Percentiles rank a stretch among this genome's conserved stretches.
Evolutionary conservation across 116 monocot species (phyloP).

Genomic region (Trichopus zeylanicus): DNA sequence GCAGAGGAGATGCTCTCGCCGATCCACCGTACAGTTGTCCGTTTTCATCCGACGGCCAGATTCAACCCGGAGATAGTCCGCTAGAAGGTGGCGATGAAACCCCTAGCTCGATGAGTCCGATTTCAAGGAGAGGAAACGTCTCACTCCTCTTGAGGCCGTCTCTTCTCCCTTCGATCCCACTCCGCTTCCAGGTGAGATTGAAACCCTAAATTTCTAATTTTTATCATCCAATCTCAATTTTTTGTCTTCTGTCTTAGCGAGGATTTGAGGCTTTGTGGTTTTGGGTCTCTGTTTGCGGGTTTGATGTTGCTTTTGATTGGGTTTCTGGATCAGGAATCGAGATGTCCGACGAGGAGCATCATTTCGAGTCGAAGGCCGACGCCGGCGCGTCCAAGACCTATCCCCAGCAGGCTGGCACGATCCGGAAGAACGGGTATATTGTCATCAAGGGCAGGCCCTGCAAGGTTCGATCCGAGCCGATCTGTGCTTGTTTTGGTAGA

Average conservation of each 20-base stretch:
- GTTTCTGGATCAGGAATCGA: not conserved
- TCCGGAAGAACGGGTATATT: slow-evolving; percentile 67
- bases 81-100: not conserved
- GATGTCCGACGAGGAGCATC: slow-evolving; percentile 85
- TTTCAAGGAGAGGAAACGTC: too few species aligned
- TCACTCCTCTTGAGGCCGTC: too few species aligned
- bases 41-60: not conserved
- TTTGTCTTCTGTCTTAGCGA: not conserved
- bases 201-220: not conserved
- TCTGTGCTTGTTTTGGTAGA: not conserved
- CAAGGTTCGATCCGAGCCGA: slow-evolving; percentile 35
- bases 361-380: slow-evolving; percentile 74
- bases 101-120: not conserved
- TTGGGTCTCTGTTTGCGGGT: not conserved
- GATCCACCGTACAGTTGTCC: slow-evolving; percentile 1
- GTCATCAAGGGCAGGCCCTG: slow-evolving; percentile 72
- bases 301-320: not conserved
- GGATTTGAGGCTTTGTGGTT: not conserved
- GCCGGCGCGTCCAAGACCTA: slow-evolving; percentile 76
- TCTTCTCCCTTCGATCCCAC: too few species aligned
- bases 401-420: slow-evolving; percentile 74
- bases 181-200: not conserved
- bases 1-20: slow-evolving; percentile 1
- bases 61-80: slow-evolving; percentile 1
- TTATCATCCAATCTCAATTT: not conserved